phyloP scores from a whole-genome alignment of 805 yeast genomes.

The Metschnikowia cubensis region DNA sequence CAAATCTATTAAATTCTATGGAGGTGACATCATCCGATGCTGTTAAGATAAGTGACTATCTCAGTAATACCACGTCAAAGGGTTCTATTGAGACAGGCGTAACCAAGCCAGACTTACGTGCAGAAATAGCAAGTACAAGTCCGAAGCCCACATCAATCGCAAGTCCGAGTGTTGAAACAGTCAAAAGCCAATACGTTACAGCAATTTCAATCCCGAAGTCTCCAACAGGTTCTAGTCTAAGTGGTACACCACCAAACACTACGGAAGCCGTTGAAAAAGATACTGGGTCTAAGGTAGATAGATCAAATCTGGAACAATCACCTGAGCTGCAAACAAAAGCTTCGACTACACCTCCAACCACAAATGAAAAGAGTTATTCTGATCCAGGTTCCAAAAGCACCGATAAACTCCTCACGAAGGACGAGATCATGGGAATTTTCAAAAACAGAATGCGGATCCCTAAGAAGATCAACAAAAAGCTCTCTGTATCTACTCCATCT shows the following conservation, averaged over 20 bases:
- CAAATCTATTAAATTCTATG: neutral
- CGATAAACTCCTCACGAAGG: slow-evolving; percentile 6
- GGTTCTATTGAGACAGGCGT: too few species aligned
- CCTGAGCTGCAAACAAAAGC: neutral
- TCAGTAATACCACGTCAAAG: neutral
- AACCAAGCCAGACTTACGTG: neutral
- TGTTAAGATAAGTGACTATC: too few species aligned
- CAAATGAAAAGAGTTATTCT: neutral
- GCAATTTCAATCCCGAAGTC: neutral
- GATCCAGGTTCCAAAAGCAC: neutral
- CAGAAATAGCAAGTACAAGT: neutral
- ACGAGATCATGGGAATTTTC: slow-evolving; percentile 12
- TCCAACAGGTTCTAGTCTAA: too few species aligned
- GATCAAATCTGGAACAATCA: neutral
- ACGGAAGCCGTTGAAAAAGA: neutral
- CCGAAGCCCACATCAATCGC: neutral
- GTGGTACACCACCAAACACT: too few species aligned
- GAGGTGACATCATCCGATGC: too few species aligned
- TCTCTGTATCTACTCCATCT: slow-evolving; percentile 4
- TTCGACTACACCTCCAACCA: neutral
- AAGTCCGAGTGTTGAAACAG: too few species aligned
- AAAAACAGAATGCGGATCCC: slow-evolving; percentile 12
- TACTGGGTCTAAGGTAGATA: neutral
- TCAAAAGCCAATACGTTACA: neutral
- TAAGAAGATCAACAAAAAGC: slow-evolving; percentile 11